Percentiles rank a stretch among this genome's conserved stretches.
These are phyloP conservation scores for Primulina tabacum DNA, from an alignment of 257 asterid species.

Conservation along the genomic window DNA sequence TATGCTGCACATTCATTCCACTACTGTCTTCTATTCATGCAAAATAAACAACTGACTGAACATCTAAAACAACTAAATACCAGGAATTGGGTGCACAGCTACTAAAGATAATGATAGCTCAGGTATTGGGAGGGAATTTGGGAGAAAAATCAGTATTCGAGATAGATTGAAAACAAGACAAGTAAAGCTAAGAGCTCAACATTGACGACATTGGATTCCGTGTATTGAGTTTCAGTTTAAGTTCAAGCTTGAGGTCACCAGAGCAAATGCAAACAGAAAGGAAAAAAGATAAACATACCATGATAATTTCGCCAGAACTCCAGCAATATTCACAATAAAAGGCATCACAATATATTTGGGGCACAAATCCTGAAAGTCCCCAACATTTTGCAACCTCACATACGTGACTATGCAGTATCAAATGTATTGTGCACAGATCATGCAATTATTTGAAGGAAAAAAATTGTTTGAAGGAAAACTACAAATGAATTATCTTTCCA, in stretches of 20 bases:
- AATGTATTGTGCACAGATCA: not conserved
- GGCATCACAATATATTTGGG: no score
- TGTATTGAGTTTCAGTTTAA: not conserved
- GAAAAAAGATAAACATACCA: not conserved
- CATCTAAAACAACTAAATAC: not conserved
- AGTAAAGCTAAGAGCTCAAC: no score
- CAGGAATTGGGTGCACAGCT: no score
- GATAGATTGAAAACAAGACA: no score
- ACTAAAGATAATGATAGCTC: not conserved
- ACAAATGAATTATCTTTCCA: no score
- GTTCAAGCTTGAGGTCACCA: not conserved
- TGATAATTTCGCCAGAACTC: not conserved
- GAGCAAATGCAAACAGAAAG: not conserved
- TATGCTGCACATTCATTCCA: not conserved
- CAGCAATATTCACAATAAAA: not conserved
- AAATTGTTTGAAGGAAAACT: not conserved
- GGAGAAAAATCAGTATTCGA: not conserved
- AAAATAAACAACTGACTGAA: not conserved
- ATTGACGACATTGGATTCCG: not conserved
- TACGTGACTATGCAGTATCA: not conserved
- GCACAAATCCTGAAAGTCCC: no score
- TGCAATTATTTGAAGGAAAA: not conserved
- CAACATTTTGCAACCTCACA: not conserved
- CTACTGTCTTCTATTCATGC: not conserved
- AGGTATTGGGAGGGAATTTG: not conserved